A percentile compares a stretch with the other conserved stretches of the same genome.
These are phyloP conservation scores for Kandelia obovata DNA, from an alignment of 345 rosid species.

Conservation along the genomic window DNA sequence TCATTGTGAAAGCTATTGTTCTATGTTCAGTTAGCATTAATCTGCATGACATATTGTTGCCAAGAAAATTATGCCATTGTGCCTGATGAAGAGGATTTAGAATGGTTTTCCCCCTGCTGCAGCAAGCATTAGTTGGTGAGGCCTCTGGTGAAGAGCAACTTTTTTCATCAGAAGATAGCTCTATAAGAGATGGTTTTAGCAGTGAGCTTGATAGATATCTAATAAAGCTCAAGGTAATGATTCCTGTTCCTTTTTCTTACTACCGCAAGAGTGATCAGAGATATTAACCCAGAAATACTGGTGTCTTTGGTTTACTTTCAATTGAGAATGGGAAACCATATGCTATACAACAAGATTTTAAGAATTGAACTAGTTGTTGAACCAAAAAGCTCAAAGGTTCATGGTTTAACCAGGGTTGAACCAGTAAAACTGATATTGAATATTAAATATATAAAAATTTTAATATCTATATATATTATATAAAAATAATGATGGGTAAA, in stretches of 20 bases:
- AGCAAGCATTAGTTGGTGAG: slow-evolving; percentile 99
- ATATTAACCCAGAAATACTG: not conserved
- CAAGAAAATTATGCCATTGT: not conserved
- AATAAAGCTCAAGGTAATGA: slow-evolving; percentile 63
- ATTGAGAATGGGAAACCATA: no score
- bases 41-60: not conserved
- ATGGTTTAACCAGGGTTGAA: no score
- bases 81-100: not conserved
- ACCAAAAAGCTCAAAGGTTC: no score
- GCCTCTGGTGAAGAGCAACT: slow-evolving; percentile 83
- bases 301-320: not conserved
- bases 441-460: no score
- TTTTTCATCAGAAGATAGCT: slow-evolving; percentile 56
- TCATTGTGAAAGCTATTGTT: not conserved
- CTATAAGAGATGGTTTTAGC: slow-evolving; percentile 47
- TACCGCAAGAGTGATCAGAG: not conserved
- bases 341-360: no score
- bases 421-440: no score
- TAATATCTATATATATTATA: no score
- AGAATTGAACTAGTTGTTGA: no score
- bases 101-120: slow-evolving; percentile 10
- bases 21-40: not conserved
- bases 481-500: no score
- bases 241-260: slow-evolving; percentile 1
- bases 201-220: slow-evolving; percentile 66